phyloP scores from a whole-genome alignment of 1,139 yeast genomes.

The Geotrichum histeridarum region DNA sequence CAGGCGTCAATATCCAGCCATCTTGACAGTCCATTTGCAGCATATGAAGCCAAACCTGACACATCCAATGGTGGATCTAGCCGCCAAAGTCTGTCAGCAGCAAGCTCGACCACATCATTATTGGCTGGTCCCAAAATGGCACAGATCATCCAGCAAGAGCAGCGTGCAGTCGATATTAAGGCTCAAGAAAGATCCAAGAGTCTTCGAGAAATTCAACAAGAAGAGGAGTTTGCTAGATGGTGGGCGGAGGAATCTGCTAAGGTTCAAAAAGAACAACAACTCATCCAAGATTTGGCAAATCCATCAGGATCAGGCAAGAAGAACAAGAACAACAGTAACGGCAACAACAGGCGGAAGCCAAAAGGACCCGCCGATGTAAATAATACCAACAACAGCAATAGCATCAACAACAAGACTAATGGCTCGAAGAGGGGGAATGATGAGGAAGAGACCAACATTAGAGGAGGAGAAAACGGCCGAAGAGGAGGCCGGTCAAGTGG shows the following conservation, averaged over 20 bases:
- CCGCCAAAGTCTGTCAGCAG: not conserved
- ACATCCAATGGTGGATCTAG: not conserved
- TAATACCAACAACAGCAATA: not conserved
- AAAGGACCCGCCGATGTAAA: not conserved
- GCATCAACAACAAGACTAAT: not conserved
- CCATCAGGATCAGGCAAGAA: not conserved
- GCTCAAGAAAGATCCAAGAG: constrained; percentile 40
- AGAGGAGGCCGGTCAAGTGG: not conserved
- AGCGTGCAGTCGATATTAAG: constrained; percentile 42
- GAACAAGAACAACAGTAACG: not conserved
- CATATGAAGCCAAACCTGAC: not conserved
- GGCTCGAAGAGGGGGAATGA: not conserved
- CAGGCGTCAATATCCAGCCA: too few relatives aligned
- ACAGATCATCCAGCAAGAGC: constrained; percentile 47
- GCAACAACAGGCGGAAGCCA: not conserved
- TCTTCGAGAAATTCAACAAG: constrained; percentile 66
- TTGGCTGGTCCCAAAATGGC: constrained; percentile 15
- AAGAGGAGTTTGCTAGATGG: constrained; percentile 76
- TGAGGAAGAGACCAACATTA: not conserved
- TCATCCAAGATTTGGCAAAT: constrained; percentile 8
- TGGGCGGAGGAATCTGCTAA: constrained; percentile 67
- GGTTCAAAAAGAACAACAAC: constrained; percentile 42
- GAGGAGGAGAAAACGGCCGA: not conserved
- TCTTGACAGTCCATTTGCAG: constrained; percentile 4
- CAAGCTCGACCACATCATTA: constrained; percentile 5